Percentiles rank a stretch among this genome's conserved stretches.
These are phyloP conservation scores for Hortiboletus campestris DNA, from an alignment of 768 basidiomycete genomes.

Conservation along the genomic window DNA sequence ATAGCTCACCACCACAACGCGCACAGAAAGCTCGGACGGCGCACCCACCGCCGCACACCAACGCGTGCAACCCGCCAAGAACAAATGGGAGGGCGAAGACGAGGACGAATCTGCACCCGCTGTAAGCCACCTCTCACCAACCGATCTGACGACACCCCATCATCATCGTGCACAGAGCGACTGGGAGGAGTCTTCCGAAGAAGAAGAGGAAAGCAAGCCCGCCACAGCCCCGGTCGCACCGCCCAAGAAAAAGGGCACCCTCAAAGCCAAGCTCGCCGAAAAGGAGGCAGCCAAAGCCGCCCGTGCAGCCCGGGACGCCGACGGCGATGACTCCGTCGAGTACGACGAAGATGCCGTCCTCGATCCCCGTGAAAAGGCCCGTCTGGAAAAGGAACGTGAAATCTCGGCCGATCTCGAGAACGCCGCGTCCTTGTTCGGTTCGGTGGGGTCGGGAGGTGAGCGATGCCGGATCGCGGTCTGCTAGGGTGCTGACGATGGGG, in stretches of 20 bases:
- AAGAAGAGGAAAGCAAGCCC: conserved; percentile 60
- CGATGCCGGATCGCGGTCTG: background rate
- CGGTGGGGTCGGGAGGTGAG: conserved; percentile 62
- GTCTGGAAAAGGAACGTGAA: conserved; percentile 76
- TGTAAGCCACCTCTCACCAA: conserved; percentile 51
- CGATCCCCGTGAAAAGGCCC: conserved; percentile 76
- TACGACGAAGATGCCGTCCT: conserved; percentile 74
- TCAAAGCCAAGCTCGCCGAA: conserved; percentile 90
- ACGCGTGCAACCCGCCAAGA: conserved; percentile 37
- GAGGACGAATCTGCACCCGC: conserved; percentile 78
- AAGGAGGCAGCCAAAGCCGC: conserved; percentile 78
- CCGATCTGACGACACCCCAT: conserved; percentile 11
- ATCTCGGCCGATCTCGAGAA: conserved; percentile 84
- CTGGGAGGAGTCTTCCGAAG: conserved; percentile 86
- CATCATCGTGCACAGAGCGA: conserved; percentile 61
- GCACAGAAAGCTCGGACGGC: conserved; percentile 38
- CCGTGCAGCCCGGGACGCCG: conserved; percentile 37
- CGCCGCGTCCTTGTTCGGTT: conserved; percentile 78
- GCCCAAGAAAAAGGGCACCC: conserved; percentile 87
- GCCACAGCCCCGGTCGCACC: conserved; percentile 54
- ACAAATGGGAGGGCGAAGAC: conserved; percentile 90
- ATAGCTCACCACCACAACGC: conserved; percentile 23
- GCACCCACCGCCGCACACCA: conserved; percentile 28
- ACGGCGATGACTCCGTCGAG: conserved; percentile 39
- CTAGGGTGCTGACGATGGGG: background rate